Evolutionary conservation across 805 yeast species (phyloP), one percentile per base, ranked within the genome.

Genomic region (Starmerella vaccinii): DNA sequence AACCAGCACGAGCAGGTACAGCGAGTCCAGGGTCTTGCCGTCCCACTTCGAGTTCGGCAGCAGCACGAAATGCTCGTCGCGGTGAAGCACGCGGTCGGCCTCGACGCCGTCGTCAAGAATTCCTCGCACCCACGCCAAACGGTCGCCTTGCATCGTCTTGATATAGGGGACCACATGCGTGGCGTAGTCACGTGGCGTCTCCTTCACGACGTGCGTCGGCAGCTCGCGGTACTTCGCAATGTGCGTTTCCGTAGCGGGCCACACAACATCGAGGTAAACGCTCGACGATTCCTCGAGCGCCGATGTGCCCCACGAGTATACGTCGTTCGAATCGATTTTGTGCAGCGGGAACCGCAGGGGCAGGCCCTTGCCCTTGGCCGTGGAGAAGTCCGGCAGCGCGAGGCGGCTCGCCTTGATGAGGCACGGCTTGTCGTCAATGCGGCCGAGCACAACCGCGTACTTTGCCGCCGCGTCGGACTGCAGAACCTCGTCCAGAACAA

Each of bases 1-100:
- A 3, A 82, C 89, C 52, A 90, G 81, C 8, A 84, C 83, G 47
- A 85, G 81, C 57, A 90, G 68, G 63, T 92, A 88, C 49, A 92
- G 68, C 3, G 90, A 66, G 23, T 79, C 85, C 62, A 82, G 57
- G 26, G 78, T 78, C 46, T 73, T 68, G 3, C 84, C 80, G 63
- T 90, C 96, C 98, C 98, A 92, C 64, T 89, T 89, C 53, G 90
- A 85, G 66, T 90, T 97, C 0, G 97, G 97, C 38, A 89, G 71
- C 42, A 92, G 67, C 5, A 88, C 78, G 61, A 84, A 86, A 19
- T 76, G 76, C 27, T 78, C 76, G 55, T 86, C 82, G 46, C 82
- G 79, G 58, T 72, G 75, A 2, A 88, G 72, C n/a, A 90, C 78
- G 19, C 86, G 68, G 30, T 89, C 97, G 0, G 86, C 74, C 65